A percentile compares a stretch with the other conserved stretches of the same genome.
These are phyloP conservation scores for Citrus australasica DNA, from an alignment of 345 rosid species.

Conservation along the genomic window DNA sequence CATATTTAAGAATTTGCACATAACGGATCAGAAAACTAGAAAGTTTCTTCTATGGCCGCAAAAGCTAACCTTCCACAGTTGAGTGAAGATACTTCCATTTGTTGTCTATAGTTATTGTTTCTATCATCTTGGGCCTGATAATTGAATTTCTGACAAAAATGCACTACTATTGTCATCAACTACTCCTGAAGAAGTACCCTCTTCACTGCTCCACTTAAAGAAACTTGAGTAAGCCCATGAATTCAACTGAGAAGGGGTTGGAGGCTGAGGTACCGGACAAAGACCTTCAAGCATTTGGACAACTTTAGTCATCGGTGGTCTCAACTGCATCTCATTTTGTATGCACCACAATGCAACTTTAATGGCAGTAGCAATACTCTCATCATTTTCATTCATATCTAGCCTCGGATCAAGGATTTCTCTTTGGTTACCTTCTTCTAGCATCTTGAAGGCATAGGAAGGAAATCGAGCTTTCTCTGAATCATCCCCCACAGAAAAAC, in stretches of 20 bases:
- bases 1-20: neutral
- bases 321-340: slow-evolving; percentile 45
- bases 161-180: slow-evolving; percentile 25
- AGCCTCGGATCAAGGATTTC: slow-evolving; percentile 43
- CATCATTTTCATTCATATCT: slow-evolving; percentile 23
- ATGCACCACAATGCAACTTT: slow-evolving; percentile 60
- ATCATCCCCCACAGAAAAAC: slow-evolving; percentile 24
- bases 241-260: slow-evolving; percentile 22
- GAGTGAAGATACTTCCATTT: neutral
- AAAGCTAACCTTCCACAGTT: neutral
- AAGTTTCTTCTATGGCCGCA: neutral
- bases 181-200: slow-evolving; percentile 21
- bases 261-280: slow-evolving; percentile 35
- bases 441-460: slow-evolving; percentile 49
- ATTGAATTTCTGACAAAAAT: slow-evolving; percentile 27
- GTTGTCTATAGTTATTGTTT: neutral
- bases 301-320: slow-evolving; percentile 57
- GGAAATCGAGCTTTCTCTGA: slow-evolving; percentile 41
- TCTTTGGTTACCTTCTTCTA: slow-evolving; percentile 31
- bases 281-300: slow-evolving; percentile 61
- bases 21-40: neutral
- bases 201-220: slow-evolving; percentile 36
- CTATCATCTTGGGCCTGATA: slow-evolving; percentile 50
- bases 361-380: slow-evolving; percentile 24
- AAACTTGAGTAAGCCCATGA: slow-evolving; percentile 19